phyloP scores from a whole-genome alignment of 305 asterid species.

The Solanum hybrid region DNA sequence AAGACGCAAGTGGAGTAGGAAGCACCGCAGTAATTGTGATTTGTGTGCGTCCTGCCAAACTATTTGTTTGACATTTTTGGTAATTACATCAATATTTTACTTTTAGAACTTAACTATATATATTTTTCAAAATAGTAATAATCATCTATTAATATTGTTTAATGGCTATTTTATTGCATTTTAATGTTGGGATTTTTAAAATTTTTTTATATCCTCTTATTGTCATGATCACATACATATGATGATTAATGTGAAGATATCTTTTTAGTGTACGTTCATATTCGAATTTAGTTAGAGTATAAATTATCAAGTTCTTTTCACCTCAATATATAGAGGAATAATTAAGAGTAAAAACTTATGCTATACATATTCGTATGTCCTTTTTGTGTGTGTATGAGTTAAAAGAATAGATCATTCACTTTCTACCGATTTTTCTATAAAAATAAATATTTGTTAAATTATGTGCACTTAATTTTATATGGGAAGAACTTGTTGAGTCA shows the following conservation, averaged over 20 bases:
- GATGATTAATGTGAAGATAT: neutral
- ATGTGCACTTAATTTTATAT: neutral
- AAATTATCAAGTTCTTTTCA: neutral
- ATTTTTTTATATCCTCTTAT: neutral
- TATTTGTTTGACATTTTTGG: neutral
- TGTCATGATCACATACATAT: neutral
- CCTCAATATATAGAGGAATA: neutral
- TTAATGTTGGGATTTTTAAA: neutral
- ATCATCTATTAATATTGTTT: neutral
- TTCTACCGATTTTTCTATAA: neutral
- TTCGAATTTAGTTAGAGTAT: neutral
- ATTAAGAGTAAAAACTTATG: neutral
- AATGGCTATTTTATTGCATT: neutral
- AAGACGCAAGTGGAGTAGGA: neutral
- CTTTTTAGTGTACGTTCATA: neutral
- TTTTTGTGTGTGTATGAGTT: neutral
- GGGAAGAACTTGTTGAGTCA: neutral
- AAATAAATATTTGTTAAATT: neutral
- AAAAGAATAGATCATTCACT: too few species aligned
- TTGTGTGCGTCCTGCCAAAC: neutral
- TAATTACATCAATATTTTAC: neutral
- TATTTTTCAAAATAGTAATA: neutral
- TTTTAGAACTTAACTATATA: neutral
- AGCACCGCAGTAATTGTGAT: neutral
- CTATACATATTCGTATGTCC: neutral